Percentiles rank a stretch among this genome's conserved stretches.
Conservation (phyloP, 495 filamentous ascomycete genomes). For the Penicillium antarcticum region DNA sequence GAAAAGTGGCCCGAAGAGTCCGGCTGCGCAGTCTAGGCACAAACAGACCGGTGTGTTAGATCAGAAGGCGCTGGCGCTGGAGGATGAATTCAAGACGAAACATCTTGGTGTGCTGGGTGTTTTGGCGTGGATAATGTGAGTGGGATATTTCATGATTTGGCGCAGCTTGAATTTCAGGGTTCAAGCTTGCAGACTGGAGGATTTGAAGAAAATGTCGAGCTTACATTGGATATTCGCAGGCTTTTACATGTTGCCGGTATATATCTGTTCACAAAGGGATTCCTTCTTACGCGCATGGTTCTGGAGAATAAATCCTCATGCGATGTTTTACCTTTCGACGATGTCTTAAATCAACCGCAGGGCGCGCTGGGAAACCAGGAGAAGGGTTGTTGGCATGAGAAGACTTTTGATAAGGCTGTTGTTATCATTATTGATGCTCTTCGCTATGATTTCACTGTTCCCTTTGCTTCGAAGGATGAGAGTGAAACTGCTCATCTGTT, state of each 20-base stretch:
- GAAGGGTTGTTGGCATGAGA: constrained; percentile 91
- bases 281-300: constrained; percentile 88
- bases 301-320: constrained; percentile 87
- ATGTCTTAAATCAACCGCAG: constrained; percentile 26
- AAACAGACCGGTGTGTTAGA: constrained; percentile 22
- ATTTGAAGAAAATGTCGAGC: constrained; percentile 2
- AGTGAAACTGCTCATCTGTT: constrained; percentile 61
- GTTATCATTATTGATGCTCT: constrained; percentile 91
- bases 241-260: constrained; percentile 77
- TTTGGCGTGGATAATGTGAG: constrained; percentile 45
- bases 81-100: constrained; percentile 40
- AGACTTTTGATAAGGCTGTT: constrained; percentile 86
- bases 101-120: constrained; percentile 41
- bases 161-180: background rate
- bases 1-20: background rate
- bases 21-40: constrained; percentile 9
- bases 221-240: constrained; percentile 29
- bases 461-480: constrained; percentile 54
- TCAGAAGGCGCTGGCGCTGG: constrained; percentile 21
- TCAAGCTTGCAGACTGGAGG: background rate
- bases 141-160: background rate
- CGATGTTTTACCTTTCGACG: constrained; percentile 61
- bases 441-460: constrained; percentile 94
- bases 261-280: constrained; percentile 93
- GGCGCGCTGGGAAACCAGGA: constrained; percentile 33